phyloP scores from a whole-genome alignment of 1,284 basidiomycete genomes.

The Phellopilus nigrolimitatus region DNA sequence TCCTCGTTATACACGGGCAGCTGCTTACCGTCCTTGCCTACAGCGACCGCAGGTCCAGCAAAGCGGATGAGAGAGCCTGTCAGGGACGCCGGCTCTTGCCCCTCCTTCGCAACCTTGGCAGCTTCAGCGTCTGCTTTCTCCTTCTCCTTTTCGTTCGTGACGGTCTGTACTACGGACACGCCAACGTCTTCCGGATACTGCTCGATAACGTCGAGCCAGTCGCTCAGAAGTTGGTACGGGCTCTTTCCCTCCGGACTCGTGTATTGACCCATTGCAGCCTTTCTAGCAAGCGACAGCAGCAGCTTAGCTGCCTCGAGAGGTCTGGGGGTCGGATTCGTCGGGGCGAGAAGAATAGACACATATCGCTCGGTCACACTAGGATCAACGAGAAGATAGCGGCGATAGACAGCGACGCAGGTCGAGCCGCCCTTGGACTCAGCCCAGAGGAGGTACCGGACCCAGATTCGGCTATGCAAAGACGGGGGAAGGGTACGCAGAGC shows the following conservation, averaged over 20 bases:
- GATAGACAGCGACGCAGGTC: constrained; percentile 83
- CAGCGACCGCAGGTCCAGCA: constrained; percentile 62
- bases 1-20: constrained; percentile 68
- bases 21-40: constrained; percentile 46
- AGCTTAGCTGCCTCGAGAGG: constrained; percentile 94
- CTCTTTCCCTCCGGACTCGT: constrained; percentile 91
- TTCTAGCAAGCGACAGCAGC: constrained; percentile 77
- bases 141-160: constrained; percentile 42
- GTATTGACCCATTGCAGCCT: constrained; percentile 81
- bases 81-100: constrained; percentile 42
- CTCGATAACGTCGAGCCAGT: constrained; percentile 92
- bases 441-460: constrained; percentile 95
- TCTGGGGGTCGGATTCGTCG: constrained; percentile 61
- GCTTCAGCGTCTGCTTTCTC: constrained; percentile 32
- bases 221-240: constrained; percentile 88
- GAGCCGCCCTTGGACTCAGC: constrained; percentile 82
- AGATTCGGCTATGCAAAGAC: constrained; percentile 90
- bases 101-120: constrained; percentile 25
- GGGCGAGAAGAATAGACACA: constrained; percentile 69
- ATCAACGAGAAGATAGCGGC: constrained; percentile 86
- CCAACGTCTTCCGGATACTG: constrained; percentile 91
- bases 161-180: constrained; percentile 75
- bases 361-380: constrained; percentile 84
- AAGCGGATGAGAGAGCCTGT: constrained; percentile 69
- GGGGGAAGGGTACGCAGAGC: constrained; percentile 92